These are phyloP conservation scores for Lactarius evosmus DNA, from an alignment of 768 basidiomycete species.

Conservation along the genomic window DNA sequence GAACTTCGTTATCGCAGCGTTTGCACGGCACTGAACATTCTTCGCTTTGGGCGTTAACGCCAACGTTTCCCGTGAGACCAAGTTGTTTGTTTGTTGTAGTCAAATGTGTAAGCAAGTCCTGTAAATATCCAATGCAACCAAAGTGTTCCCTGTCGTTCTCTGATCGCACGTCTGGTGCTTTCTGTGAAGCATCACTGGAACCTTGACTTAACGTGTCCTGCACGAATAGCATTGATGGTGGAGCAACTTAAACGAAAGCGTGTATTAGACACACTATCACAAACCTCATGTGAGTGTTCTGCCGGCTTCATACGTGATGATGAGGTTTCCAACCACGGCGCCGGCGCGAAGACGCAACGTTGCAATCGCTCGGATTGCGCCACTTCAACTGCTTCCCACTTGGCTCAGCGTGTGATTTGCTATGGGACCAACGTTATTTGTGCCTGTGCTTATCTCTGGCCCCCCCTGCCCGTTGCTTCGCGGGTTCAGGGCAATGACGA, in stretches of 20 bases:
- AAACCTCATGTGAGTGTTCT: conserved; percentile 1
- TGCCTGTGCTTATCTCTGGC: conserved; percentile 19
- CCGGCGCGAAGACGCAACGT: conserved; percentile 9
- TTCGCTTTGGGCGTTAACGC: neutral
- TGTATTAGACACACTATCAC: neutral
- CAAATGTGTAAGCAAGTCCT: conserved; percentile 6
- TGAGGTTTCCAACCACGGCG: conserved; percentile 1
- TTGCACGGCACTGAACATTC: conserved; percentile 2
- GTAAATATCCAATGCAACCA: neutral
- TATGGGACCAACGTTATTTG: conserved; percentile 9
- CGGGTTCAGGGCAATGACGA: conserved; percentile 24
- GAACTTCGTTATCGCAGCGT: neutral
- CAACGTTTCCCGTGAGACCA: neutral
- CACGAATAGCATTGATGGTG: neutral
- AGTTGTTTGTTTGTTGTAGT: conserved; percentile 9
- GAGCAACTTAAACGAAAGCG: neutral
- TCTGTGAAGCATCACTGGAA: neutral
- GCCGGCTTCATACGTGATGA: neutral
- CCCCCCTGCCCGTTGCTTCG: neutral
- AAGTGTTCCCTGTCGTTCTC: neutral
- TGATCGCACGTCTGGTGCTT: neutral
- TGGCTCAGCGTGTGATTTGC: neutral
- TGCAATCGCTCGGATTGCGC: conserved; percentile 16
- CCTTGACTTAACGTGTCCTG: neutral
- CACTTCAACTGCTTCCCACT: neutral